phyloP scores from a whole-genome alignment of 768 basidiomycete genomes.

The Leucocoprinus sp. region DNA sequence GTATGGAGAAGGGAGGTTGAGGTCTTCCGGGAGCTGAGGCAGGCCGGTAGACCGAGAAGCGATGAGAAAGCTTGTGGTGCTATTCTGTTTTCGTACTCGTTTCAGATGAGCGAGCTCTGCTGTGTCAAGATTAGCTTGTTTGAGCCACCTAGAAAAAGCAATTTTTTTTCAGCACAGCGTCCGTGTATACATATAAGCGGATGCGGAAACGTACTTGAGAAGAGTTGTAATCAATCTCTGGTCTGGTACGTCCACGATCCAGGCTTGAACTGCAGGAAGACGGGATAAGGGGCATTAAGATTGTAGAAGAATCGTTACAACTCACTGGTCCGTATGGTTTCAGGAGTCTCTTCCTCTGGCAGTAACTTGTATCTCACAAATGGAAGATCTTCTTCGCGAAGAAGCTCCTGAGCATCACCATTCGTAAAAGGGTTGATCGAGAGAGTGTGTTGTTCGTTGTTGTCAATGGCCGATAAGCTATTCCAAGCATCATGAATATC shows the following conservation, averaged over 20 bases:
- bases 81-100: slow-evolving; percentile 53
- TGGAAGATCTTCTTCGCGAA: slow-evolving; percentile 55
- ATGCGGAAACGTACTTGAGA: slow-evolving; percentile 41
- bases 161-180: background rate
- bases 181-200: background rate
- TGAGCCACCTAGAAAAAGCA: slow-evolving; percentile 51
- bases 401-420: slow-evolving; percentile 36
- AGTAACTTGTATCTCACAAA: slow-evolving; percentile 54
- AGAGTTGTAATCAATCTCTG: slow-evolving; percentile 48
- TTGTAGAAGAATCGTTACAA: slow-evolving; percentile 7
- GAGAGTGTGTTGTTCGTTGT: slow-evolving; percentile 5
- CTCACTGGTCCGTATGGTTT: slow-evolving; percentile 49
- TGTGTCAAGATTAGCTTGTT: slow-evolving; percentile 50
- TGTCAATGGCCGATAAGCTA: slow-evolving; percentile 25
- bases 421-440: slow-evolving; percentile 22
- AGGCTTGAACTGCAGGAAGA: slow-evolving; percentile 47
- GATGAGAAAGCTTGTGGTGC: slow-evolving; percentile 49
- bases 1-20: slow-evolving; percentile 47
- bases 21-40: slow-evolving; percentile 42
- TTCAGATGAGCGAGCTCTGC: slow-evolving; percentile 67
- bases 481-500: slow-evolving; percentile 37
- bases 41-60: slow-evolving; percentile 22
- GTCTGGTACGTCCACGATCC: slow-evolving; percentile 71
- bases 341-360: slow-evolving; percentile 56
- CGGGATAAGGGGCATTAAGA: background rate